A percentile compares a stretch with the other conserved stretches of the same genome.
Conservation (phyloP, 176 grass and related monocot species). For the Oryza brachyantha region DNA sequence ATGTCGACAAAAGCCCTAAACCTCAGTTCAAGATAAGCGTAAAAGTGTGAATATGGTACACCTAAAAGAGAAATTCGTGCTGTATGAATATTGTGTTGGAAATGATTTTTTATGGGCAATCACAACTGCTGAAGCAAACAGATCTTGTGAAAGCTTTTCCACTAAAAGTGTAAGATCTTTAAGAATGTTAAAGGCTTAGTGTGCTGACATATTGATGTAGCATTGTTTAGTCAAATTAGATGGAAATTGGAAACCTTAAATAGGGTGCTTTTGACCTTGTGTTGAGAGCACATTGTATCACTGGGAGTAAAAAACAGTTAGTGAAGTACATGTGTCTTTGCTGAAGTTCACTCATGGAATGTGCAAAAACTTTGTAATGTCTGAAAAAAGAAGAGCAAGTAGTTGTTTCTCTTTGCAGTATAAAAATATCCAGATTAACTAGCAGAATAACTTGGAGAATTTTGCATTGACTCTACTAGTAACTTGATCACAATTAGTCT, state of each 20-base stretch:
- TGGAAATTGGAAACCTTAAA: neutral
- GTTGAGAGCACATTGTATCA: neutral
- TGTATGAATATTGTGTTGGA: neutral
- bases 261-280: neutral
- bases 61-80: neutral
- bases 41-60: neutral
- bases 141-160: neutral
- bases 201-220: neutral
- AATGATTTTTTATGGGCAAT: neutral
- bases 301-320: neutral
- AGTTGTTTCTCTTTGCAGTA: neutral
- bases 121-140: neutral
- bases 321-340: neutral
- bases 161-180: neutral
- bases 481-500: neutral
- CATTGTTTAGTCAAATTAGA: neutral
- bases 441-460: neutral
- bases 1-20: neutral
- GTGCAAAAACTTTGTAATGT: neutral
- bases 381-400: neutral
- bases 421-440: neutral
- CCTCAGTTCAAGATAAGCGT: neutral
- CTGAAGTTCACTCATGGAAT: neutral
- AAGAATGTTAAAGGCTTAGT: neutral
- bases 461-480: neutral